A percentile compares a stretch with the other conserved stretches of the same genome.
Conservation (phyloP, 2,329 filamentous ascomycete species). For the Fusarium sarcochroum region DNA sequence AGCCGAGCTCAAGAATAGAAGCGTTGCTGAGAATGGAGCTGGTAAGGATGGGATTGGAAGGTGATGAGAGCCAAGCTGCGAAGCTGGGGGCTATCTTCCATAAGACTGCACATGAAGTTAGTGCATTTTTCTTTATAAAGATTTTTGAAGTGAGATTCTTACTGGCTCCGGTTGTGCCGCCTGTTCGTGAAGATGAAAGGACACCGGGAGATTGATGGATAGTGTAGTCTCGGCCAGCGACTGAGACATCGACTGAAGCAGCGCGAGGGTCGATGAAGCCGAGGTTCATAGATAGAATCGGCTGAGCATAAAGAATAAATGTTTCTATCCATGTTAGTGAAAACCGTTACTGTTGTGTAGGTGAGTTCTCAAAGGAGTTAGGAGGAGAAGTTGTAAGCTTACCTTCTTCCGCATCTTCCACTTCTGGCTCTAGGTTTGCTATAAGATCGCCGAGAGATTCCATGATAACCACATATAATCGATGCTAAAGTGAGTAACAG, state of each 20-base stretch:
- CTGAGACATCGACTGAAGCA: conserved; percentile 73
- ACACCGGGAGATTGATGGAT: conserved; percentile 89
- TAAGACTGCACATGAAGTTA: conserved; percentile 69
- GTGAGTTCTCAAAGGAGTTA: neutral
- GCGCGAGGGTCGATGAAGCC: conserved; percentile 87
- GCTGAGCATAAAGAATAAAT: conserved; percentile 86
- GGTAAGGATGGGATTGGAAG: conserved; percentile 73
- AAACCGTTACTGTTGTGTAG: neutral
- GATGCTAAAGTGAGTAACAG: neutral
- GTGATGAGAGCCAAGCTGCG: conserved; percentile 81
- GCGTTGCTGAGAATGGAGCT: conserved; percentile 65
- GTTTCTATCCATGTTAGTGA: conserved; percentile 73
- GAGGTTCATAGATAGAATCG: conserved; percentile 80
- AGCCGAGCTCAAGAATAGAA: conserved; percentile 84
- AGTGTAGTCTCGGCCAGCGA: conserved; percentile 78
- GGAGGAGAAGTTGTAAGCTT: neutral
- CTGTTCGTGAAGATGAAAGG: conserved; percentile 80
- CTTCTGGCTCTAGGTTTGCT: conserved; percentile 58
- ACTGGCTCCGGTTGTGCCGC: conserved; percentile 69
- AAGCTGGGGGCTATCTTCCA: conserved; percentile 93
- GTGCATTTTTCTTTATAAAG: conserved; percentile 2
- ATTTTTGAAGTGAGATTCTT: conserved; percentile 33
- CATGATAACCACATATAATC: conserved; percentile 9
- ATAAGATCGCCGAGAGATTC: conserved; percentile 44
- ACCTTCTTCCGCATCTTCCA: conserved; percentile 66